These are phyloP conservation scores for Saprolegnia parasitica DNA, from an alignment of 352 stramenopile genomes.

Conservation along the genomic window DNA sequence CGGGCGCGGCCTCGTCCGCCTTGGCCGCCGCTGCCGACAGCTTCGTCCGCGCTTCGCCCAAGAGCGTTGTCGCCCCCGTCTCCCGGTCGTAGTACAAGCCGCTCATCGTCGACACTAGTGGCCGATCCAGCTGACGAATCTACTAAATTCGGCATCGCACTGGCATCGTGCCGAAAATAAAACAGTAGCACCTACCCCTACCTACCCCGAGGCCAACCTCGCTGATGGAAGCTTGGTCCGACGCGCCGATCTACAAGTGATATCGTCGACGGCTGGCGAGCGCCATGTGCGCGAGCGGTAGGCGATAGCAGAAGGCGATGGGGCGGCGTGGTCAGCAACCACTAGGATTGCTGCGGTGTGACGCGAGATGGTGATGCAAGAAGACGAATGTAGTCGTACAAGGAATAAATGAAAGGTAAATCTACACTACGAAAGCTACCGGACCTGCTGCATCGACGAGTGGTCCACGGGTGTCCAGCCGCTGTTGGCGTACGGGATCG, in stretches of 20 bases:
- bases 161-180: neutral
- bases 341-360: too few species aligned
- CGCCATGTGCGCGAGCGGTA: too few species aligned
- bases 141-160: neutral
- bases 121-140: neutral
- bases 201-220: too few species aligned
- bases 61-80: slow-evolving; percentile 45
- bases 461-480: slow-evolving; percentile 12
- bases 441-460: slow-evolving; percentile 5
- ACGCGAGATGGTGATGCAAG: neutral
- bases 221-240: too few species aligned
- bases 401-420: neutral
- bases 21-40: slow-evolving; percentile 36
- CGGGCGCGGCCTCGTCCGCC: slow-evolving; percentile 40
- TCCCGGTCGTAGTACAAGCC: slow-evolving; percentile 47
- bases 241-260: too few species aligned
- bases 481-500: slow-evolving; percentile 17
- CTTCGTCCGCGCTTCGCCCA: slow-evolving; percentile 30
- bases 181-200: neutral
- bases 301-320: too few species aligned
- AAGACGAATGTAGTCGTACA: neutral
- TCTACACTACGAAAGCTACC: neutral
- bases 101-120: neutral
- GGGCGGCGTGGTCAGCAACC: too few species aligned
- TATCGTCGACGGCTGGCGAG: too few species aligned